Conservation (phyloP, 2,329 filamentous ascomycete species). For the Shiraia sp. region DNA sequence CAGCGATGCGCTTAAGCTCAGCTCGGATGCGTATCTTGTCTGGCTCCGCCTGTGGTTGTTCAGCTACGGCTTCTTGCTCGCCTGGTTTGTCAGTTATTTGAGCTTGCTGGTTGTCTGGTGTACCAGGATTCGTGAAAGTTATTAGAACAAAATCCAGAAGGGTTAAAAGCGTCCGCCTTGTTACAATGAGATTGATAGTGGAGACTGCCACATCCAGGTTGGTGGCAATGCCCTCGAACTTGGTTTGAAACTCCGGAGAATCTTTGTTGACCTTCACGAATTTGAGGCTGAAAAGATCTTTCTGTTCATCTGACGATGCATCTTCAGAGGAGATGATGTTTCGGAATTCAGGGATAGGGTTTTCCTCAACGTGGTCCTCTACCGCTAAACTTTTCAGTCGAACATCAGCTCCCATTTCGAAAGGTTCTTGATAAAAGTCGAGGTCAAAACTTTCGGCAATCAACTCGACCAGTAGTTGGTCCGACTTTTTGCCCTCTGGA, state of each 20-base stretch:
- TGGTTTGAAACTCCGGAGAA: conserved; percentile 89
- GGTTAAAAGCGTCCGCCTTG: conserved; percentile 87
- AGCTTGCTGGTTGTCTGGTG: conserved; percentile 46
- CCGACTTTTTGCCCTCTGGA: conserved; percentile 72
- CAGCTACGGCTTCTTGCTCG: conserved; percentile 43
- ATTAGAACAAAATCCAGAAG: conserved; percentile 90
- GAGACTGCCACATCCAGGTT: conserved; percentile 91
- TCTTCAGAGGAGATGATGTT: conserved; percentile 95
- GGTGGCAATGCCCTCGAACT: conserved; percentile 90
- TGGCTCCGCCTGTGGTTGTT: conserved; percentile 48
- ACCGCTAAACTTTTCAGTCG: conserved; percentile 83
- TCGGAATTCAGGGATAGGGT: conserved; percentile 87
- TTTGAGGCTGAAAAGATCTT: conserved; percentile 83
- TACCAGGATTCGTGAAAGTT: conserved; percentile 76
- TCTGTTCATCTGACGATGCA: conserved; percentile 68
- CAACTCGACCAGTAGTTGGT: conserved; percentile 84
- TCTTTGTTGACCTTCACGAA: conserved; percentile 86
- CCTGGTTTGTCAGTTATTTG: conserved; percentile 36
- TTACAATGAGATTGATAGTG: conserved; percentile 95
- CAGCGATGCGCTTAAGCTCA: conserved; percentile 86
- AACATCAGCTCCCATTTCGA: conserved; percentile 92
- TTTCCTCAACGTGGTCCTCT: conserved; percentile 91
- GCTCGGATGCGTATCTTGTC: conserved; percentile 93
- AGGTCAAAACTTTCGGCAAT: conserved; percentile 88
- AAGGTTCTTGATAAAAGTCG: conserved; percentile 84